Base-by-base conservation (phyloP, 2,329 filamentous ascomycete genomes). In the Ceratocystis papillata region DNA sequence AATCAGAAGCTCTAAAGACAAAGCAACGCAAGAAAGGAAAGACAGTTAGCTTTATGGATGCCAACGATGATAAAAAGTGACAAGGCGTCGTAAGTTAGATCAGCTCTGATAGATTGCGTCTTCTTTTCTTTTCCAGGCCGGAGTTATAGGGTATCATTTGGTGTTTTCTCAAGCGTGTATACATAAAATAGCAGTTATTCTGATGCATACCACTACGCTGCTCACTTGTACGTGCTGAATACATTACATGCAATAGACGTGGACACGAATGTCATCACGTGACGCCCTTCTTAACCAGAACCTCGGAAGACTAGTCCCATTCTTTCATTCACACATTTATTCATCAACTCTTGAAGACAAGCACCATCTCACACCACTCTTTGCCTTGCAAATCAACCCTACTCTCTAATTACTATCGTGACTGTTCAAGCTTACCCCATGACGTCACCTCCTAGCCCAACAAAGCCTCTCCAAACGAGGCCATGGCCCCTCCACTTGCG, bases 1-100 rank as follows among this genome's bases (percentile, higher is more conserved):
- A 71, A 5, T 71, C 72, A 1, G 74, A 76, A 60, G 71, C 74
- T 60, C 70, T 74, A 4, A 73, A 67, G 46, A 61, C 66, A n/a
- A 71, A 71, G 64, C 69, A 70, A 45, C 74, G 71, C 68, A 72
- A 69, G 69, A 73, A 73, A 68, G 69, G 68, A 65, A 73, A 71
- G 68, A 72, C 46, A 5, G 66, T 67, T 22, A 67, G 66, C 33
- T 67, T 67, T 15, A 67, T 67, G 60, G 66, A 67, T 7, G 20
- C 46, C 3, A 17, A 75, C 64, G 75, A 77, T 5, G 60, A 61
- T 10, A 17, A 17, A 28, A 57, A 57, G 28, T 63, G 60, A 66
- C 3, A 20, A 17, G 37, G 61, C 28, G 8, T 64, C 48, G 17
- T 22, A 45, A 73, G 33, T 15, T 37, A 41, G 41, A 12, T 22